A percentile compares a stretch with the other conserved stretches of the same genome.
phyloP scores from a whole-genome alignment of 495 filamentous ascomycete genomes.

The Lepraria neglecta region DNA sequence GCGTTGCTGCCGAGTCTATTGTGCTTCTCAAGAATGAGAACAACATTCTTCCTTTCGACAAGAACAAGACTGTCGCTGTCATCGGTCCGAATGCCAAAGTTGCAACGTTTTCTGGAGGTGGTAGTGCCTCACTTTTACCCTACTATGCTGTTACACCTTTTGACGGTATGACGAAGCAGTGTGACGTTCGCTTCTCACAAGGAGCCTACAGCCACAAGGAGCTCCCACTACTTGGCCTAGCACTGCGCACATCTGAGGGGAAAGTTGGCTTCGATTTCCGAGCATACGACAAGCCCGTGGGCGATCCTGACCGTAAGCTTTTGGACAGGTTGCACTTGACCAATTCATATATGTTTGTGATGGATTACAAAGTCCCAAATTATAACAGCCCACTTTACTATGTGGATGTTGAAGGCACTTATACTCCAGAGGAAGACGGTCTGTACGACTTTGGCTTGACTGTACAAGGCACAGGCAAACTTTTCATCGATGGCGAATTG shows the following conservation, averaged over 20 bases:
- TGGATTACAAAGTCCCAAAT: conserved; percentile 57
- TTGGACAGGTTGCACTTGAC: conserved; percentile 51
- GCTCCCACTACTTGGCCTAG: conserved; percentile 48
- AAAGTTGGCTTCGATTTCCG: conserved; percentile 47
- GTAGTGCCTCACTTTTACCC: conserved; percentile 69
- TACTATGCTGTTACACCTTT: conserved; percentile 71
- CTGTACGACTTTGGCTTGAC: conserved; percentile 71
- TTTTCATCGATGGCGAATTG: conserved; percentile 62
- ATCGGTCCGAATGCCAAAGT: conserved; percentile 77
- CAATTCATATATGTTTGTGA: conserved; percentile 51
- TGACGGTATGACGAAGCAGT: conserved; percentile 56
- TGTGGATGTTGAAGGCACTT: conserved; percentile 54
- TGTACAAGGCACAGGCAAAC: conserved; percentile 64
- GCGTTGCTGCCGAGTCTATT: conserved; percentile 62
- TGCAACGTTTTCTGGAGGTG: conserved; percentile 72
- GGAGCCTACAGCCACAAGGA: conserved; percentile 58
- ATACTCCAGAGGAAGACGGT: conserved; percentile 55
- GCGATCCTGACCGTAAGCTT: conserved; percentile 37
- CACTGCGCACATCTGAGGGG: conserved; percentile 36
- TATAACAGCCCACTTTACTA: conserved; percentile 52
- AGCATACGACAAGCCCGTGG: conserved; percentile 53
- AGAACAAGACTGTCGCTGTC: conserved; percentile 57
- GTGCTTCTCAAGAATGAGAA: conserved; percentile 75
- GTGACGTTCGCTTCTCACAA: conserved; percentile 42
- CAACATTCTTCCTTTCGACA: conserved; percentile 56